Conservation (phyloP, 306 rosid species). For the Trichosanthes truncata region DNA sequence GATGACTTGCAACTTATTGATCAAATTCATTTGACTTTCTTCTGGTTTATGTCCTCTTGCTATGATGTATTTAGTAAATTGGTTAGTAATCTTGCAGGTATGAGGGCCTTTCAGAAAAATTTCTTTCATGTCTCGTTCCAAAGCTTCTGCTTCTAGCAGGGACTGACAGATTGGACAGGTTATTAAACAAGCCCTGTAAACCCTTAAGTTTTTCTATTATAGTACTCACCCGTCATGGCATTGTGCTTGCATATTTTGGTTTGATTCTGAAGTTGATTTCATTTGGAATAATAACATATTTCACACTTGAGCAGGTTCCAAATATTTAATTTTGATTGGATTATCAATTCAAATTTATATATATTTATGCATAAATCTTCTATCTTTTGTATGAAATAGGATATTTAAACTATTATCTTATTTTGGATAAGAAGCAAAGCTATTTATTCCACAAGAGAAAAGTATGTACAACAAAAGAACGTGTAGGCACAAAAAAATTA, state of each 20-base stretch:
- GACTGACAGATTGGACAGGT: conserved; percentile 97
- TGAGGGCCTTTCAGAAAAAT: conserved; percentile 92
- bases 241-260: background rate
- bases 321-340: background rate
- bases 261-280: conserved; percentile 1
- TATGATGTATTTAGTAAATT: background rate
- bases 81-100: conserved; percentile 44
- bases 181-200: background rate
- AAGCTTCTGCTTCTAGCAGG: conserved; percentile 93
- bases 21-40: background rate
- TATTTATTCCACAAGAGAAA: background rate
- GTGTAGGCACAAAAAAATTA: background rate
- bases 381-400: background rate
- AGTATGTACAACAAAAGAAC: background rate
- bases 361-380: background rate
- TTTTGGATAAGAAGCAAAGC: background rate
- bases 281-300: background rate
- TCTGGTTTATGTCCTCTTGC: background rate
- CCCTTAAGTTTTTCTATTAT: background rate
- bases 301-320: background rate
- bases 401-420: background rate
- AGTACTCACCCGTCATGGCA: background rate
- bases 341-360: background rate
- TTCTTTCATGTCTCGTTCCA: conserved; percentile 70
- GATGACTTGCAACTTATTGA: background rate